phyloP scores from a whole-genome alignment of 768 basidiomycete genomes.

The Heimioporus sp. region DNA sequence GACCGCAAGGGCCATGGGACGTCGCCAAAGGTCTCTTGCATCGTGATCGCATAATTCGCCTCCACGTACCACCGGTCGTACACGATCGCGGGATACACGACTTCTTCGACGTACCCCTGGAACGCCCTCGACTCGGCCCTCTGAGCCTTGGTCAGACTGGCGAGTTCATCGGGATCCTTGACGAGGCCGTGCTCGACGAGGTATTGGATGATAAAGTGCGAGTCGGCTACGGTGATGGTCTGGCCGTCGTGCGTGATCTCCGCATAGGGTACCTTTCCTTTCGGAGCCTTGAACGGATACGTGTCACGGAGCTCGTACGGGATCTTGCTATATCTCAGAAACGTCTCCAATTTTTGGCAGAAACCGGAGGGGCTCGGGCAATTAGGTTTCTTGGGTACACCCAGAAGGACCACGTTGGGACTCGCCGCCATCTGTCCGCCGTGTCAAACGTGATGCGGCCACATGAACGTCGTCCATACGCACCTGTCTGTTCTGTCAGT shows the following conservation, averaged over 20 bases:
- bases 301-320: conserved; percentile 28
- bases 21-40: conserved; percentile 13
- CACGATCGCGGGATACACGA: conserved; percentile 27
- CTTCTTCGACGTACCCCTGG: conserved; percentile 32
- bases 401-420: conserved; percentile 26
- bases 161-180: conserved; percentile 28
- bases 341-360: conserved; percentile 34
- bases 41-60: conserved; percentile 21
- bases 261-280: conserved; percentile 33
- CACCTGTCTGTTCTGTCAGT: too few species aligned
- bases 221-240: conserved; percentile 25
- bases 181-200: conserved; percentile 24
- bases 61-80: conserved; percentile 31
- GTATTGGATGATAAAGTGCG: conserved; percentile 34
- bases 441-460: background rate
- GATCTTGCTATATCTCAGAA: conserved; percentile 25
- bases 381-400: conserved; percentile 19
- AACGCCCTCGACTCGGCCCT: conserved; percentile 34
- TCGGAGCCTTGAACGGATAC: conserved; percentile 26
- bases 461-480: too few species aligned
- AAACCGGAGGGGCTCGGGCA: conserved; percentile 28
- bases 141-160: conserved; percentile 25
- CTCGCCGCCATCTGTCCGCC: background rate
- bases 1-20: conserved; percentile 18
- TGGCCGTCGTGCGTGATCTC: conserved; percentile 25